These are phyloP conservation scores for Magnaporthiopsis incrustans DNA, from an alignment of 2,329 filamentous ascomycete genomes.

Conservation along the genomic window DNA sequence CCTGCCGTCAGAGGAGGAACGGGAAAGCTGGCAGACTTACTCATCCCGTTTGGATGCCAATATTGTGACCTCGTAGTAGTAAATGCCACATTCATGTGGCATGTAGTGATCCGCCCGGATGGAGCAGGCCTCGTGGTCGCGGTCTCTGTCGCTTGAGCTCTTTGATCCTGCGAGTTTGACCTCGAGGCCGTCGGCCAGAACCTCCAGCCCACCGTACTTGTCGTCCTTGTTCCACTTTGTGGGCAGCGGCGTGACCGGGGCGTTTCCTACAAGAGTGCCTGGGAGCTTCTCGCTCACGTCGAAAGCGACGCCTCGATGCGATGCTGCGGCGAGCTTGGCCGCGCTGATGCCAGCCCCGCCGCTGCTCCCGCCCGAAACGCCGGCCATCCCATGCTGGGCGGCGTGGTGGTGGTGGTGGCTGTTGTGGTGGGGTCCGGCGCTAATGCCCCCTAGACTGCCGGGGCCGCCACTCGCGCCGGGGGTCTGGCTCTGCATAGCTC, in stretches of 20 bases:
- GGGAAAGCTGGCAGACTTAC: slow-evolving; percentile 29
- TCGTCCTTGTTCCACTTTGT: slow-evolving; percentile 76
- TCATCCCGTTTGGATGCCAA: slow-evolving; percentile 44
- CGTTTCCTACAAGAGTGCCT: slow-evolving; percentile 43
- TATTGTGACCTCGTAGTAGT: slow-evolving; percentile 74
- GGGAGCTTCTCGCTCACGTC: slow-evolving; percentile 73
- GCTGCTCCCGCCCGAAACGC: slow-evolving; percentile 10
- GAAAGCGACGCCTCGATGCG: slow-evolving; percentile 71
- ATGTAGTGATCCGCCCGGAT: slow-evolving; percentile 80
- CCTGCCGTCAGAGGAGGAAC: not conserved
- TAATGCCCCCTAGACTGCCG: slow-evolving; percentile 33
- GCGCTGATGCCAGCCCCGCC: not conserved
- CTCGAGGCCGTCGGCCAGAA: slow-evolving; percentile 61
- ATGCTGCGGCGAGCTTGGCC: slow-evolving; percentile 45
- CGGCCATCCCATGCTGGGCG: not conserved
- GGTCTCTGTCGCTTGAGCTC: slow-evolving; percentile 31
- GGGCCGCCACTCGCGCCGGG: not conserved
- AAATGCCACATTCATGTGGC: slow-evolving; percentile 84
- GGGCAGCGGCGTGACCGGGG: slow-evolving; percentile 59
- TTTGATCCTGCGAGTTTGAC: slow-evolving; percentile 50
- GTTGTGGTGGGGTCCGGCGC: slow-evolving; percentile 39
- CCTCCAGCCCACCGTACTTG: slow-evolving; percentile 64
- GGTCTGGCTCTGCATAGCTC: slow-evolving; percentile 10
- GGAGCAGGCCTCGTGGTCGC: slow-evolving; percentile 68
- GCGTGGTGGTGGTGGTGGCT: slow-evolving; percentile 12